Evolutionary conservation across 2,329 filamentous ascomycete species (phyloP), one percentile per base, ranked within the genome.

Genomic region (Hypoxylon sp.): DNA sequence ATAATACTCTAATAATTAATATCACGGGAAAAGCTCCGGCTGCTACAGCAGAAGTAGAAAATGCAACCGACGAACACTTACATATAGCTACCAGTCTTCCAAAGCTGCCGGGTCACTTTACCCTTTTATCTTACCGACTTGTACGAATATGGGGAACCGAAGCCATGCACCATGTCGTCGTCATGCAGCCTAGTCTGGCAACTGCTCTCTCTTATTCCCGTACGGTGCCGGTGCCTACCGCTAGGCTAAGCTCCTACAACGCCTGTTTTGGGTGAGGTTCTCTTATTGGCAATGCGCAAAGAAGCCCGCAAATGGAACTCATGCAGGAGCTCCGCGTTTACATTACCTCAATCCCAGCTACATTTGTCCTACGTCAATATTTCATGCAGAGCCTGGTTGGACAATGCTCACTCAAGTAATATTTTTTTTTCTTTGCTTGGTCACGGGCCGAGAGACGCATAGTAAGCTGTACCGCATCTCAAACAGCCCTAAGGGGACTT

Each of bases 381-480:
- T 63, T 67, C n/a, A 60, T 67, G 59, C 63, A 61, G 54, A 37
- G 31, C 53, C 48, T 63, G 59, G 67, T 67, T 61, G 51, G 56
- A 64, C 60, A 64, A 70, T 63, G 31, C 59, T 31, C 39, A 29
- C 48, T 31, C 10, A 63, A 19, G 35, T 37, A 35, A 37, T 26
- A 37, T n/a, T 51, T 39, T 57, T 35, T 54, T 22, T 39, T 17
- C 29, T 14, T 42, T 17, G 24, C 29, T 26, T 59, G 44, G 59
- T 48, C 35, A 48, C 58, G 65, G 65, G 59, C 68, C 65, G 65
- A 63, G 63, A 60, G 62, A 64, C 65, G 65, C 65, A 70, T 66
- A 68, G 65, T 70, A 65, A 70, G 68, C 68, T 63, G 51, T 24
- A 19, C 33, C 46, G 42, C 39, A 44, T 47, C 44, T 51, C 24